Conservation (phyloP, 2,329 filamentous ascomycete genomes). For the Berkeleyomyces rouxiae region DNA sequence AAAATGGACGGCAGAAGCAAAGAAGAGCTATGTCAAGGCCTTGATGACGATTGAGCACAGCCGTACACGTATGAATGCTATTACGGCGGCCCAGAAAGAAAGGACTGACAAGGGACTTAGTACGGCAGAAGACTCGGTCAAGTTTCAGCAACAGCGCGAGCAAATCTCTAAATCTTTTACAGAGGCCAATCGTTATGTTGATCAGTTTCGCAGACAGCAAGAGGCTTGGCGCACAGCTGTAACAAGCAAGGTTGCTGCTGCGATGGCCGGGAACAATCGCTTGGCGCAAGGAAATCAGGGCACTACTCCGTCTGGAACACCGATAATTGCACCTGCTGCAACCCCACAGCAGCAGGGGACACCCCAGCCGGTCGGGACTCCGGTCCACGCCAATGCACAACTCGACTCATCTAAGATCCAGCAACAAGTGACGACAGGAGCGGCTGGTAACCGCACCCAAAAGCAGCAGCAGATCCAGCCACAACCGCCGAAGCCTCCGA, state of each 20-base stretch:
- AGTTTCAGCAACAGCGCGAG: slow-evolving; percentile 28
- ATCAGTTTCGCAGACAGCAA: slow-evolving; percentile 31
- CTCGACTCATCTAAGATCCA: slow-evolving; percentile 13
- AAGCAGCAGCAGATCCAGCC: slow-evolving; percentile 10
- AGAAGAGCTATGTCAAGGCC: slow-evolving; percentile 30
- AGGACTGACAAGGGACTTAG: slow-evolving; percentile 27
- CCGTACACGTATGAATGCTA: slow-evolving; percentile 24
- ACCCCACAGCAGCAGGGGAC: neutral
- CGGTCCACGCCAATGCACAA: slow-evolving; percentile 1
- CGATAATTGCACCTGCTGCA: neutral
- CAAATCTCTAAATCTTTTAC: slow-evolving; percentile 28
- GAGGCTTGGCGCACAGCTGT: slow-evolving; percentile 18
- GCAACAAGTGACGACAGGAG: slow-evolving; percentile 1
- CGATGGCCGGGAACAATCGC: slow-evolving; percentile 8
- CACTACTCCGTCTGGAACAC: neutral
- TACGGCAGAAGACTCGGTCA: slow-evolving; percentile 31
- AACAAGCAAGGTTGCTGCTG: slow-evolving; percentile 8
- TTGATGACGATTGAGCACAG: slow-evolving; percentile 33
- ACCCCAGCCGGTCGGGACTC: neutral
- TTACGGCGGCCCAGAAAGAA: slow-evolving; percentile 29
- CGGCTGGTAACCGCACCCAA: slow-evolving; percentile 7
- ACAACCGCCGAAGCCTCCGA: slow-evolving; percentile 10
- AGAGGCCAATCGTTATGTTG: slow-evolving; percentile 33
- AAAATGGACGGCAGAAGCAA: slow-evolving; percentile 33
- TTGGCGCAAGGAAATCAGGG: slow-evolving; percentile 1